Conservation (phyloP, 768 basidiomycete species). For the Trametes sanguinea region DNA sequence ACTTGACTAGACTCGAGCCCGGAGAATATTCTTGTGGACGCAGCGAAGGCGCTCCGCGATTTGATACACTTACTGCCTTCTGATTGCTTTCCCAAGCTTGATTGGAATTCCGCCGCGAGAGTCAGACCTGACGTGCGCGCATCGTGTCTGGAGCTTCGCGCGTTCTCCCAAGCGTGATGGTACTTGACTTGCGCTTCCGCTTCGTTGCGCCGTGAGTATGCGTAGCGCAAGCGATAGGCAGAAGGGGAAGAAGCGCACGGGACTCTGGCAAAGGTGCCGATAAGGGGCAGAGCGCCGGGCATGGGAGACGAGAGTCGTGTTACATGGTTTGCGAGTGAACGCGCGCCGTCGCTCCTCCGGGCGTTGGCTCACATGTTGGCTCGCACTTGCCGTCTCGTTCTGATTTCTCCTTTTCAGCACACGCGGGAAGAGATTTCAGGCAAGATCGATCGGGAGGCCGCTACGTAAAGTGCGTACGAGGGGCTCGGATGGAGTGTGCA, state of each 20-base stretch:
- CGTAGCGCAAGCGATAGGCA: slow-evolving; percentile 2
- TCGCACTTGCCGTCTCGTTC: slow-evolving; percentile 10
- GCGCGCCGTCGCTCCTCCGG: neutral
- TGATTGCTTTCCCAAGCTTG: slow-evolving; percentile 17
- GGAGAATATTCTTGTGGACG: slow-evolving; percentile 10
- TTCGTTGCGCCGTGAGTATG: too few relatives aligned
- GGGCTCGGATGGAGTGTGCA: slow-evolving; percentile 15
- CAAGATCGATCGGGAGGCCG: slow-evolving; percentile 9
- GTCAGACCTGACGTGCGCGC: slow-evolving; percentile 8
- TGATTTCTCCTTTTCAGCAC: slow-evolving; percentile 9
- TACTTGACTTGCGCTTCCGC: neutral
- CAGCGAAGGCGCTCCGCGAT: slow-evolving; percentile 16
- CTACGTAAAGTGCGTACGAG: slow-evolving; percentile 18
- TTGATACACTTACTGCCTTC: slow-evolving; percentile 18
- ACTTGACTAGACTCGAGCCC: slow-evolving; percentile 16
- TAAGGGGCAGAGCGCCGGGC: slow-evolving; percentile 9
- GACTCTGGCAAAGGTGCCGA: slow-evolving; percentile 7
- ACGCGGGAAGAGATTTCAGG: slow-evolving; percentile 5
- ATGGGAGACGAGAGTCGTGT: neutral
- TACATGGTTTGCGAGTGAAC: slow-evolving; percentile 1
- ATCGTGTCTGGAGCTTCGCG: slow-evolving; percentile 12
- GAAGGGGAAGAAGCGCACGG: slow-evolving; percentile 3
- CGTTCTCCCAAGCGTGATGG: slow-evolving; percentile 7
- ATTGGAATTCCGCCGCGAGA: neutral
- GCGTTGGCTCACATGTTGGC: slow-evolving; percentile 11